Evolutionary conservation across 202 grass and related monocot species (phyloP), one percentile per base, ranked within the genome.

Genomic region (Alloteropsis angusta): DNA sequence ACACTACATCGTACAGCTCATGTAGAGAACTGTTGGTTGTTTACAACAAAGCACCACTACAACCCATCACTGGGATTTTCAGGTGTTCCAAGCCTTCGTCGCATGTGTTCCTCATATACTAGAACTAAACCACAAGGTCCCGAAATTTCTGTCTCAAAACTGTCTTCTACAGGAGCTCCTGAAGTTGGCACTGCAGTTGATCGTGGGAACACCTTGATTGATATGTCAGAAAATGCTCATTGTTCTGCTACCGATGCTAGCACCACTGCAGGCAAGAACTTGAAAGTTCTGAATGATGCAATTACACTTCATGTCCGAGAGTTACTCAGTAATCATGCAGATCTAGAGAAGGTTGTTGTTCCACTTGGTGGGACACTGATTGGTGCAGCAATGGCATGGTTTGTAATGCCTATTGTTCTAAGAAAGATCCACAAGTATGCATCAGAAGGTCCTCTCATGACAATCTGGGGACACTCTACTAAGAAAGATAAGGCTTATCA

Each of bases 351-450:
- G 58, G 80, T 87, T 71, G 18, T 90, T 52, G 48, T 90, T 76
- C 72, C 88, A 15, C 45, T 88, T 38, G 54, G 78, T 65, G 85
- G 83, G 54, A 94, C 88, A 32, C 30, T 91, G 49, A 66, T 83
- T 32, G 88, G 75, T 41, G 72, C 88, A 17, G 21, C 77, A 42
- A 53, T 90, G 68, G 88, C 91, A 28, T 94, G 91, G 91, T 88
- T 90, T 79, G 71, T 94, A 44, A 88, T 94, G 91, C 85, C 91
- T 16, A 70, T 78, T 69, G 49, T 80, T 65, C 80, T 94, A 48
- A 83, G 65, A 57, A 68, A 76, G 65, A 21, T 94, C 44, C 91
- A 94, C 75, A 86, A 86, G 36, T 91, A 91, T 80, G 75, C 85
- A 47, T 78, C 88, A 23, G 16, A 57, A 59, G 76, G 78, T 68